Evolutionary conservation across 2,329 filamentous ascomycete genomes (phyloP).

Genomic region (Sarocladium kiliense): DNA sequence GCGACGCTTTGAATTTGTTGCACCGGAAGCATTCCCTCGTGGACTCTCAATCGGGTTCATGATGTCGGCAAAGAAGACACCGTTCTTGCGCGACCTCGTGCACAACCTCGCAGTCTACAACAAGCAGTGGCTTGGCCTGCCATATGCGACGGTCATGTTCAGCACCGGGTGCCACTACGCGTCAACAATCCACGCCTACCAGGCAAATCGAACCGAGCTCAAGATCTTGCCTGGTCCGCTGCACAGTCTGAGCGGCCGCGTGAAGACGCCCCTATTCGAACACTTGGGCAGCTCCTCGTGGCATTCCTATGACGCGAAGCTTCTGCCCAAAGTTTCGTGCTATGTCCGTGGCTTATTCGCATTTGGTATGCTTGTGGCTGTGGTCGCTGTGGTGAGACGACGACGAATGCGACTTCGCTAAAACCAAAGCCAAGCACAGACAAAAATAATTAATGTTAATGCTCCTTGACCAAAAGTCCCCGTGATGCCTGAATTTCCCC

Average conservation of each 20-base stretch:
- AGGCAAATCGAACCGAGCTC: constrained; percentile 23
- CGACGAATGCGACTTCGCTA: no score
- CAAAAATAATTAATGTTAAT: no score
- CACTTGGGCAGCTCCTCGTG: constrained; percentile 37
- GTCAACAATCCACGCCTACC: constrained; percentile 33
- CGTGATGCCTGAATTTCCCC: no score
- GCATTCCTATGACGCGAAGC: constrained; percentile 31
- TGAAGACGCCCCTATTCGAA: constrained; percentile 33
- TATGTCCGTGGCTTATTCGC: neutral
- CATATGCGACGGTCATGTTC: constrained; percentile 37
- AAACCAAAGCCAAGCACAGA: no score
- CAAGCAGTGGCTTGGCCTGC: constrained; percentile 31
- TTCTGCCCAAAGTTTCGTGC: neutral
- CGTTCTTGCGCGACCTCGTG: constrained; percentile 28
- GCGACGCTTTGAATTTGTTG: constrained; percentile 34
- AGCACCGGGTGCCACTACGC: constrained; percentile 37
- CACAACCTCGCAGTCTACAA: constrained; percentile 28
- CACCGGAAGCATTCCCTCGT: constrained; percentile 32
- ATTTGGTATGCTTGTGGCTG: neutral
- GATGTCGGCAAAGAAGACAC: constrained; percentile 29
- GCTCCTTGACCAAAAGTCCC: no score
- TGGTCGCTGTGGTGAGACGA: neutral
- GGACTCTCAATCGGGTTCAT: constrained; percentile 37
- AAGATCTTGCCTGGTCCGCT: constrained; percentile 31
- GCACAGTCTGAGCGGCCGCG: constrained; percentile 33